A percentile compares a stretch with the other conserved stretches of the same genome.
Evolutionary conservation across 441 rosid genomes (phyloP).

Genomic region (Bocquillonia castaneifolia): DNA sequence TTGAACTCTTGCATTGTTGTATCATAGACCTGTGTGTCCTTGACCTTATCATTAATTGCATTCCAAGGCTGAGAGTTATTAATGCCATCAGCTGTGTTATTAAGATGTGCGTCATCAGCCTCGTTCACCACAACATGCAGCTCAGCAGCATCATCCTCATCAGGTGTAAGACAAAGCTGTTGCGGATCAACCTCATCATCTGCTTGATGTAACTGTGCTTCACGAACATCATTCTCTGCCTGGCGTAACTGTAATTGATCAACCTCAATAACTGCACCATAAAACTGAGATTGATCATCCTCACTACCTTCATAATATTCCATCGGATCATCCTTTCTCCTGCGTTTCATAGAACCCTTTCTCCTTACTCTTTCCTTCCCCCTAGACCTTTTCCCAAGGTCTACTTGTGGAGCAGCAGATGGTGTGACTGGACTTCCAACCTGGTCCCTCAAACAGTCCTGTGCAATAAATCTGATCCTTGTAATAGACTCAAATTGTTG

Average conservation of each 20-base stretch:
- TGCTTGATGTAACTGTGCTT: constrained; percentile 37
- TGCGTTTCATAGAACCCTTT: constrained; percentile 62
- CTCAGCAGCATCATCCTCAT: constrained; percentile 28
- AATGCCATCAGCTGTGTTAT: constrained; percentile 34
- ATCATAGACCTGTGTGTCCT: constrained; percentile 22
- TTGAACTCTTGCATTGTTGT: constrained; percentile 34
- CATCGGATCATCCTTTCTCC: constrained; percentile 60
- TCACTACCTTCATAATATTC: constrained; percentile 67
- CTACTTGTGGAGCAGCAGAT: constrained; percentile 39
- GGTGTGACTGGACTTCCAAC: constrained; percentile 46
- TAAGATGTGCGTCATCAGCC: constrained; percentile 38
- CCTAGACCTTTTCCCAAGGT: constrained; percentile 66
- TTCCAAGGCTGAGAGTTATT: constrained; percentile 35
- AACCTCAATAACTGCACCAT: constrained; percentile 38
- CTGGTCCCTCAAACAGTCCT: constrained; percentile 92
- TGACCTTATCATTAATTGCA: constrained; percentile 19
- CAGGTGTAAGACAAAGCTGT: constrained; percentile 34
- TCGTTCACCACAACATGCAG: constrained; percentile 38
- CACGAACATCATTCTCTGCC: constrained; percentile 47
- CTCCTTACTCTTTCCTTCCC: constrained; percentile 88
- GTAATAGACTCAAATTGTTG: constrained; percentile 67
- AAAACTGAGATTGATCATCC: constrained; percentile 61
- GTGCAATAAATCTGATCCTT: constrained; percentile 70
- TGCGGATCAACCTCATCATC: constrained; percentile 33
- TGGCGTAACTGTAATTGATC: constrained; percentile 31